Conservation (phyloP, 169 alveolate genomes). For the Eimeria praecox region DNA sequence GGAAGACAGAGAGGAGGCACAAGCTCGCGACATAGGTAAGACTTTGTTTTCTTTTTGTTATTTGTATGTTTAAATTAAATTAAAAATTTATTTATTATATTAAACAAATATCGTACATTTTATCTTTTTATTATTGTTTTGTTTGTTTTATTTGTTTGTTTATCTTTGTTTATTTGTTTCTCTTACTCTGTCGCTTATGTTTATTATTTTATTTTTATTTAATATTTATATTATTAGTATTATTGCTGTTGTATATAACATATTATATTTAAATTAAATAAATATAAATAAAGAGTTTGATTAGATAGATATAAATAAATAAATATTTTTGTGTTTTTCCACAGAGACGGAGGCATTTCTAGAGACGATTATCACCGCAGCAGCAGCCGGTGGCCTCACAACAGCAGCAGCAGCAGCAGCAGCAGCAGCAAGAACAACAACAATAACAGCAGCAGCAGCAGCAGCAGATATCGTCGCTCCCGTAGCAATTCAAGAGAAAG, state of each 20-base stretch:
- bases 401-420: conserved; percentile 10
- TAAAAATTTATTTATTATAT: background rate
- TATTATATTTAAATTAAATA: too few species aligned
- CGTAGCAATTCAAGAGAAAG: background rate
- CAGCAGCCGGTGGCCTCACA: background rate
- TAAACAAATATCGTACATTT: background rate
- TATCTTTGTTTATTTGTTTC: background rate
- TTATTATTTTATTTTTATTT: background rate
- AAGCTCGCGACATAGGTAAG: background rate
- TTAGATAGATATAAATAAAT: background rate
- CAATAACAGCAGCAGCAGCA: background rate
- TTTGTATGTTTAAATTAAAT: background rate
- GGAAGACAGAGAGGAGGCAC: background rate
- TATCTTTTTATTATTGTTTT: background rate
- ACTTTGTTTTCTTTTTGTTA: background rate
- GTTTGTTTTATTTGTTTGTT: background rate
- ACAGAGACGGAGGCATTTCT: background rate
- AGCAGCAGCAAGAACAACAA: background rate
- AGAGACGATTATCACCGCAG: background rate
- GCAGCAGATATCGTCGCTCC: background rate
- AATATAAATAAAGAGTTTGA: too few species aligned
- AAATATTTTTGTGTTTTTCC: background rate
- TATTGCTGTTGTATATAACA: too few species aligned
- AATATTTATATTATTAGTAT: too few species aligned
- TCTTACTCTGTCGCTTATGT: background rate